Percentiles rank a stretch among this genome's conserved stretches.
Conservation (phyloP, 169 alveolate species). For the Eimeria tenella region DNA sequence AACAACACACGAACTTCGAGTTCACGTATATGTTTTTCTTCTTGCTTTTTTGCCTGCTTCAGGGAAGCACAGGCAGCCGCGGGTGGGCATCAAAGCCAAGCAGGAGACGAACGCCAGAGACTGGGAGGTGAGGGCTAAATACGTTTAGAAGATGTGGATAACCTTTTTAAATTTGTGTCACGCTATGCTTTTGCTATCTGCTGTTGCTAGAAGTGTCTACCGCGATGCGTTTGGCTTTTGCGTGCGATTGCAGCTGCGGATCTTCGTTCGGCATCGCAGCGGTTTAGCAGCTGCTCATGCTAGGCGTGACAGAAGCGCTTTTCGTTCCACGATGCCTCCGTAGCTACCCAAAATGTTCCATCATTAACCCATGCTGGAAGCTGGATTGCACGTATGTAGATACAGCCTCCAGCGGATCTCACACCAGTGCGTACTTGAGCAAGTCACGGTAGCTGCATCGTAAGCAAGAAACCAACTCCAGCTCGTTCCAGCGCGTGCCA, state of each 20-base stretch:
- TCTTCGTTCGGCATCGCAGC: slow-evolving; percentile 9
- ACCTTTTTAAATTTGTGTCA: no score
- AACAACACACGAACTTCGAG: no score
- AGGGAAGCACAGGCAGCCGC: slow-evolving; percentile 37
- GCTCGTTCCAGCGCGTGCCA: no score
- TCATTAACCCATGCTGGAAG: no score
- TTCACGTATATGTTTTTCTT: not conserved
- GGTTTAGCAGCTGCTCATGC: slow-evolving; percentile 5
- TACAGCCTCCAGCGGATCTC: not conserved
- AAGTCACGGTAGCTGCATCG: no score
- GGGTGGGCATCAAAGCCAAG: not conserved
- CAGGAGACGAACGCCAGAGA: not conserved
- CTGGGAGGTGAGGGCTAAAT: not conserved
- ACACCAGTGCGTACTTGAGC: not conserved
- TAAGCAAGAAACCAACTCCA: no score
- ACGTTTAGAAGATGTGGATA: not conserved
- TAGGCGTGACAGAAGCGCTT: not conserved
- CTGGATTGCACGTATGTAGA: not conserved
- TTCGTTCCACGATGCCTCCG: no score
- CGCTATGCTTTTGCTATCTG: not conserved
- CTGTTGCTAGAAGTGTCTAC: not conserved
- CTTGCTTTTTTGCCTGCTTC: not conserved
- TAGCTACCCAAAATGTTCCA: no score
- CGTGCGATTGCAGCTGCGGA: not conserved
- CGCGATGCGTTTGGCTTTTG: not conserved